Base-by-base conservation (phyloP, 1,284 basidiomycete genomes). In the Fistulina hepatica region DNA sequence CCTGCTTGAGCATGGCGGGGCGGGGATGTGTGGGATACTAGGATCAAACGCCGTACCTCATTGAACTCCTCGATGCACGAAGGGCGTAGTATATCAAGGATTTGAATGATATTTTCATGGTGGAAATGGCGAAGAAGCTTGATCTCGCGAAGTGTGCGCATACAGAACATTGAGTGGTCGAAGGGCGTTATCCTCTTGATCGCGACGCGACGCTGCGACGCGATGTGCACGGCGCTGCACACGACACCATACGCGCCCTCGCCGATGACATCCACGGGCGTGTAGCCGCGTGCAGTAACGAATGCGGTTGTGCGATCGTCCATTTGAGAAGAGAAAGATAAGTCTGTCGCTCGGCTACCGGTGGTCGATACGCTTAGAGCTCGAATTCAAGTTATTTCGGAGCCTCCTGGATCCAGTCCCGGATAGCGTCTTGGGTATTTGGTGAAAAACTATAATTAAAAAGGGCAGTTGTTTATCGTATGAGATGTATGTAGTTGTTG, bases 91-190 rank as follows among this genome's bases (percentile, higher is more conserved):
- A 89, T 86, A 52, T 90, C 85, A 48, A 88, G 73, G 52, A 89
- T 88, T 21, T 80, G 73, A 56, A 89, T 88, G 60, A 89, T 88
- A 55, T 89, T 81, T 56, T 82, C 79, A 55, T 81, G 78, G 48
- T 69, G 69, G 47, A 84, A 82, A 61, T 81, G 79, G 33, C 76
- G 68, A 34, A 91, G 72, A n/a, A 91, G 72, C 58, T 90, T 90
- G 54, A 90, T 77, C 61, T 90, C 86, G 42, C 86, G 72, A n/a
- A 89, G 71, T 16, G 86, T 89, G 33, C 85, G 71, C 7, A 89
- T 67, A 57, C 82, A 85, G 60, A 88, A 89, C 84, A 90, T 86
- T 41, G 80, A 76, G 51, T 89, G 84, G 58, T 90, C 86, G 48
- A 90, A 90, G 2, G 86, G 88, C 0, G 79, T 79, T 56, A 90